Evolutionary conservation across 495 filamentous ascomycete species (phyloP).

Genomic region (Letharia lupina): DNA sequence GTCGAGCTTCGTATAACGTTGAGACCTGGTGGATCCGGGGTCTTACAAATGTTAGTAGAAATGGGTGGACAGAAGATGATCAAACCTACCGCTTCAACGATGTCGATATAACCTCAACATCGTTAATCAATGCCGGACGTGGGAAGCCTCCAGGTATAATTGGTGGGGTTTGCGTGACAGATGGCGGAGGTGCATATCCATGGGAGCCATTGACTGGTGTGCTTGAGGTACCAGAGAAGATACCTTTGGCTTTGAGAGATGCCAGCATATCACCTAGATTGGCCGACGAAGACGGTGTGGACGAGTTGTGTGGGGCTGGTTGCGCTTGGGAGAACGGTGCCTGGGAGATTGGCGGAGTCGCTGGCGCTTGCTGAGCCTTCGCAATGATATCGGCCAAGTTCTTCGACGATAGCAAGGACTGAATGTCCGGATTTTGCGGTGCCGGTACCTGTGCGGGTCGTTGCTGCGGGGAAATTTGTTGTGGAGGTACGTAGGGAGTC

Average conservation of each 20-base stretch:
- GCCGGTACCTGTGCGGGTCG: conserved; percentile 30
- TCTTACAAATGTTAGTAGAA: conserved; percentile 40
- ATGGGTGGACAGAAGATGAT: conserved; percentile 15
- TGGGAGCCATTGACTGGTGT: conserved; percentile 16
- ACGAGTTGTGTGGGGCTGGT: conserved; percentile 24
- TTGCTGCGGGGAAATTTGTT: conserved; percentile 25
- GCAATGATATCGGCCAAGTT: conserved; percentile 45
- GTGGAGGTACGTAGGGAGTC: conserved; percentile 25
- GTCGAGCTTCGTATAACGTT: conserved; percentile 65
- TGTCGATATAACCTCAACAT: conserved; percentile 59
- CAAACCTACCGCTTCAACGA: conserved; percentile 70
- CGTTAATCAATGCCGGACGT: conserved; percentile 32
- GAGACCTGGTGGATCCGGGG: conserved; percentile 65
- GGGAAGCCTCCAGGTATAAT: conserved; percentile 21
- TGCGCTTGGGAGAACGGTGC: conserved; percentile 8
- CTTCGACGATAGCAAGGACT: conserved; percentile 39
- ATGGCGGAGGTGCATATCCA: conserved; percentile 27
- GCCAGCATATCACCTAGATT: conserved; percentile 38
- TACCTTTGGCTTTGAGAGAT: conserved; percentile 39
- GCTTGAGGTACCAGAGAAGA: conserved; percentile 37
- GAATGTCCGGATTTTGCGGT: conserved; percentile 34
- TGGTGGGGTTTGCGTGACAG: conserved; percentile 21
- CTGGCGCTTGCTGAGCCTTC: conserved; percentile 33
- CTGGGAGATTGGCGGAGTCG: conserved; percentile 17
- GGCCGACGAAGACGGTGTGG: conserved; percentile 33